Conservation (phyloP, 2,329 filamentous ascomycete genomes). For the Xylariaceae sp. region DNA sequence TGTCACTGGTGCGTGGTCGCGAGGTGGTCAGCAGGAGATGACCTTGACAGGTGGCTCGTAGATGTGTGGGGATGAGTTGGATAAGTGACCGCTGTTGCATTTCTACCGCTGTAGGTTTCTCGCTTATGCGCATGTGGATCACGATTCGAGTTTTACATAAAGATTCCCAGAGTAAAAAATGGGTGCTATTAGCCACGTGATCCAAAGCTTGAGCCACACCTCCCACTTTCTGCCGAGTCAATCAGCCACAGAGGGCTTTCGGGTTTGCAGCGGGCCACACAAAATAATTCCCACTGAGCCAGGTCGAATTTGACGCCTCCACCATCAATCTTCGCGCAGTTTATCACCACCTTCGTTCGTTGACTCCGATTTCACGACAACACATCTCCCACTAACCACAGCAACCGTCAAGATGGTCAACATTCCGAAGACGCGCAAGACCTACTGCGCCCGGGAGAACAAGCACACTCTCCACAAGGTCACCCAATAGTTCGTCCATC, state of each 20-base stretch:
- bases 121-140: no score
- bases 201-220: no score
- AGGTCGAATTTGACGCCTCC: background rate
- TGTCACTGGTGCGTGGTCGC: no score
- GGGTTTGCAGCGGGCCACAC: background rate
- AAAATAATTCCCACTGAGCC: background rate
- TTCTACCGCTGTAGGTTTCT: no score
- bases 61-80: no score
- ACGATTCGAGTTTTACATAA: no score
- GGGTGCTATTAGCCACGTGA: no score
- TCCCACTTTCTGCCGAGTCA: background rate
- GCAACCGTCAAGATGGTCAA: constrained; percentile 18
- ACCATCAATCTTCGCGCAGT: constrained; percentile 10
- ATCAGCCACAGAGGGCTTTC: constrained; percentile 1
- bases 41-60: no score
- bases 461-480: constrained; percentile 20
- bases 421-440: constrained; percentile 18
- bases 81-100: no score
- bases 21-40: no score
- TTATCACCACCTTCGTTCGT: constrained; percentile 8
- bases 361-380: constrained; percentile 8
- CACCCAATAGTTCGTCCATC: constrained; percentile 10
- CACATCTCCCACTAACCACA: constrained; percentile 7
- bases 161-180: no score
- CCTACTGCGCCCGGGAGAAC: constrained; percentile 16